Percentiles rank a stretch among this genome's conserved stretches.
These are phyloP conservation scores for Oropetium thomaeum DNA, from an alignment of 176 grass and related monocot species.

Conservation along the genomic window DNA sequence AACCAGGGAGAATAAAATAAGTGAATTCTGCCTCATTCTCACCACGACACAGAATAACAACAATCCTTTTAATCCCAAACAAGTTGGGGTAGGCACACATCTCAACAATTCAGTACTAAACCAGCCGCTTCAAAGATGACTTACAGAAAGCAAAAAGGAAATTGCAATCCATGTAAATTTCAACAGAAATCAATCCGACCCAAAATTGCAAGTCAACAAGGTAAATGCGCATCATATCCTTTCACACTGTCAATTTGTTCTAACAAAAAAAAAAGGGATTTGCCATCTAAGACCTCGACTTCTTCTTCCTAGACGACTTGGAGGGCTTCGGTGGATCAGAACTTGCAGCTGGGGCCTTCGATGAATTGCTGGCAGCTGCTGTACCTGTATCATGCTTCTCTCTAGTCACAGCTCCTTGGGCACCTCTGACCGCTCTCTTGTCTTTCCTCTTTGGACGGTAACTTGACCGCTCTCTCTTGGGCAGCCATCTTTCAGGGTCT, in stretches of 20 bases:
- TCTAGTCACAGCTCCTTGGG: slow-evolving; percentile 73
- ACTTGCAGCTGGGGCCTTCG: slow-evolving; percentile 41
- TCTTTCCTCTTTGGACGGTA: slow-evolving; percentile 94
- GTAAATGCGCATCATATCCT: slow-evolving; percentile 7
- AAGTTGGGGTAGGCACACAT: no score
- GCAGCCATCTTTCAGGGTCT: slow-evolving; percentile 91
- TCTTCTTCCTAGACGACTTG: slow-evolving; percentile 72
- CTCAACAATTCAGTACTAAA: slow-evolving; percentile 10
- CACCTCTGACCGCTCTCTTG: slow-evolving; percentile 80
- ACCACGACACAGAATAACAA: no score
- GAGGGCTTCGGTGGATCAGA: slow-evolving; percentile 53
- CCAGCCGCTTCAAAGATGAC: slow-evolving; percentile 6
- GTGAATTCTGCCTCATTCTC: no score
- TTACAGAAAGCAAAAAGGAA: slow-evolving; percentile 23
- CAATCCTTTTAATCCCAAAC: no score
- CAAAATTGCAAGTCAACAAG: slow-evolving; percentile 30
- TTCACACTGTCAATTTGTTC: slow-evolving; percentile 17
- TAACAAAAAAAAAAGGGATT: slow-evolving; percentile 2
- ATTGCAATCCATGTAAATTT: background rate
- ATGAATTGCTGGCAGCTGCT: slow-evolving; percentile 26
- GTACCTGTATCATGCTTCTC: slow-evolving; percentile 57
- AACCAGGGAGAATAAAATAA: no score
- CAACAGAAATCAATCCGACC: background rate
- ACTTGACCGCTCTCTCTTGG: slow-evolving; percentile 80
- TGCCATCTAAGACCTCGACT: slow-evolving; percentile 57